Evolutionary conservation across 2,329 filamentous ascomycete species (phyloP).

Genomic region (Diaporthe sp.): DNA sequence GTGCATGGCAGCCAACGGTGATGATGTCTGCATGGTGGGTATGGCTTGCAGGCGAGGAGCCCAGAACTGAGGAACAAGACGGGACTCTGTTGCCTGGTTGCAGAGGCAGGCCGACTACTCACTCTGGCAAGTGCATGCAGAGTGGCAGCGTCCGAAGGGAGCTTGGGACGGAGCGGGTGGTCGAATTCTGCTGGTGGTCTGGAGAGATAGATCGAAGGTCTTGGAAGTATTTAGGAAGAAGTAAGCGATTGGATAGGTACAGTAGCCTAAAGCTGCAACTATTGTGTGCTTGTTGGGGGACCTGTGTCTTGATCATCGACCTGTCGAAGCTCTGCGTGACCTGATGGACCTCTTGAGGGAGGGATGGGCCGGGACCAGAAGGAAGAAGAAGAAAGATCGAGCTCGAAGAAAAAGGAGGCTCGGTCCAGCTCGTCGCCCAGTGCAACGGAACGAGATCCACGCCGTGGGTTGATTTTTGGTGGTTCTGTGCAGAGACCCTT

Average conservation of each 20-base stretch:
- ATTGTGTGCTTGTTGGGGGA: constrained; percentile 42
- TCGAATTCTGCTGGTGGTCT: constrained; percentile 45
- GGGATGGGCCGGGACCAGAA: constrained; percentile 2
- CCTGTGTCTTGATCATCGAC: constrained; percentile 34
- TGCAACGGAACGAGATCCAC: constrained; percentile 42
- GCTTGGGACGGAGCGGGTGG: constrained; percentile 30
- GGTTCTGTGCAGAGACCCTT: constrained; percentile 42
- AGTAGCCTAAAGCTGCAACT: constrained; percentile 54
- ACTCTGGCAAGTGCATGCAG: constrained; percentile 29
- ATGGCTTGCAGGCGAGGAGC: constrained; percentile 27
- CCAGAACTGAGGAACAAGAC: constrained; percentile 28
- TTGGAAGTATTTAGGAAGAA: constrained; percentile 20
- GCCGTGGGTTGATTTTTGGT: constrained; percentile 40
- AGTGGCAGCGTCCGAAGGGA: constrained; percentile 13
- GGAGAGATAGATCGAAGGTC: constrained; percentile 47
- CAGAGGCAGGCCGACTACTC: constrained; percentile 25
- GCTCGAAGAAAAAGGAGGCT: constrained; percentile 38
- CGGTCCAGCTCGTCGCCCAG: constrained; percentile 40
- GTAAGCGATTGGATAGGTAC: constrained; percentile 42
- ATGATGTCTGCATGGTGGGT: constrained; percentile 87
- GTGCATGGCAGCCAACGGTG: constrained; percentile 93
- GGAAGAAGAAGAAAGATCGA: constrained; percentile 25
- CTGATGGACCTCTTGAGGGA: constrained; percentile 29
- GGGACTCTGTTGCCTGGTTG: constrained; percentile 23
- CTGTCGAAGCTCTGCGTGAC: constrained; percentile 22